Conservation (phyloP, 345 rosid species). For the Arabis alpina region DNA sequence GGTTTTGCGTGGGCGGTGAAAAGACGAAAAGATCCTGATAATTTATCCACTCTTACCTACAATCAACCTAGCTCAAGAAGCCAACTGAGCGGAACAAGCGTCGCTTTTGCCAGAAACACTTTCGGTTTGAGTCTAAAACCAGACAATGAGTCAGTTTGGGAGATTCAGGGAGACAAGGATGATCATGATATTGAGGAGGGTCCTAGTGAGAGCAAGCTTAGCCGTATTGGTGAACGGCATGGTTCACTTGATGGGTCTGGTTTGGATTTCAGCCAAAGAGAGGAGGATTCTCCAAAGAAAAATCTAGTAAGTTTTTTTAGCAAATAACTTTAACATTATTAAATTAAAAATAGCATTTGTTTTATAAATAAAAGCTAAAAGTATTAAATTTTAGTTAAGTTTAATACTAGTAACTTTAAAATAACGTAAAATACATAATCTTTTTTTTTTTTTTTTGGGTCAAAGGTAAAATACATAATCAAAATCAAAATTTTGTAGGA, state of each 20-base stretch:
- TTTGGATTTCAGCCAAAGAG: conserved; percentile 40
- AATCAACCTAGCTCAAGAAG: conserved; percentile 50
- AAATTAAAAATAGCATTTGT: too few relatives aligned
- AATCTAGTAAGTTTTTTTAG: conserved; percentile 40
- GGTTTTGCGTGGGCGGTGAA: conserved; percentile 62
- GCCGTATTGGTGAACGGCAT: conserved; percentile 33
- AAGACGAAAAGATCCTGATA: conserved; percentile 52
- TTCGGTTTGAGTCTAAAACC: conserved; percentile 40
- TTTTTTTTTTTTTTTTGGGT: too few relatives aligned
- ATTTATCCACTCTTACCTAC: conserved; percentile 54
- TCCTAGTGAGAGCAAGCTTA: conserved; percentile 36
- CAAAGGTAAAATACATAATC: too few relatives aligned
- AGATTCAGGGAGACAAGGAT: conserved; percentile 30
- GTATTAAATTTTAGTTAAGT: too few relatives aligned
- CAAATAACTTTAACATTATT: too few relatives aligned
- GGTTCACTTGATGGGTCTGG: conserved; percentile 47
- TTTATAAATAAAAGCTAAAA: too few relatives aligned
- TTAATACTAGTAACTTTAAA: too few relatives aligned
- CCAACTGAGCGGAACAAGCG: conserved; percentile 52
- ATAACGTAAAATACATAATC: too few relatives aligned
- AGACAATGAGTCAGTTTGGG: conserved; percentile 30
- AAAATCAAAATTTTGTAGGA: too few relatives aligned
- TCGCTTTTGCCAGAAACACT: conserved; percentile 49
- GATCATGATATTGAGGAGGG: conserved; percentile 22
- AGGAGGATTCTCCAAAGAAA: conserved; percentile 40